Base-by-base conservation (phyloP, 2,329 filamentous ascomycete species). In the Colletotrichum sp. region DNA sequence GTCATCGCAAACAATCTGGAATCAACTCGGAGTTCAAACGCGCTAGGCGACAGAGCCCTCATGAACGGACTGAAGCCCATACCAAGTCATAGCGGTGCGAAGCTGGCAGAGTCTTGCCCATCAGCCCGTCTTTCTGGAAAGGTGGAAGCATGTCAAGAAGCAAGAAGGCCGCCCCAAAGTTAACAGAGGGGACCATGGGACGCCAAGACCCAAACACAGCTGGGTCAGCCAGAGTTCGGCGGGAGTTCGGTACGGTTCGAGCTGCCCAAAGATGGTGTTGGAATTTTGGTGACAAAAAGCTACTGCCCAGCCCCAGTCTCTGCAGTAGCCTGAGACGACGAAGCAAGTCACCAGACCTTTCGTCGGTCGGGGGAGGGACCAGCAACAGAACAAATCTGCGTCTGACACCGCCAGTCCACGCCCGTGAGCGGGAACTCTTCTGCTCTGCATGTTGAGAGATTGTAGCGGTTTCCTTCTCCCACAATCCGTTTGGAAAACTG, bases 251-350 rank as follows among this genome's bases (percentile, higher is more conserved):
- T 21, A 43, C 55, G 24, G 63, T 72, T 68, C 43, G 69, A 72
- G 61, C 55, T 72, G 68, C 72, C 72, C 68, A 57, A 57, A n/a
- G 55, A 66, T 32, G 65, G 9, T 55, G 34, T 52, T 52, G 48
- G 52, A 26, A 9, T 57, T 59, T 57, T 28, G 28, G 21, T 26
- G 28, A 59, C 36, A 57, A 60, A 74, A 61, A 34, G 32, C 28
- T 61, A 30, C 60, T 66, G 34, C 52, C 61, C 72, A 32, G 24
- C 59, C 60, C 63, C 39, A 52, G 16, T 69, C 63, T 71, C 30
- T 63, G 39, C 61, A 68, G 64, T 52, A 73, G 73, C 57, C 39
- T 68, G 70, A 64, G 70, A 73, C 32, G 70, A 52, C 43, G 43
- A 52, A 32, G 61, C 48, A 18, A 39, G 64, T 59, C 73, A 36